These are phyloP conservation scores for Aspergillus pseudoglaucus DNA, from an alignment of 2,329 filamentous ascomycete species.

Conservation along the genomic window DNA sequence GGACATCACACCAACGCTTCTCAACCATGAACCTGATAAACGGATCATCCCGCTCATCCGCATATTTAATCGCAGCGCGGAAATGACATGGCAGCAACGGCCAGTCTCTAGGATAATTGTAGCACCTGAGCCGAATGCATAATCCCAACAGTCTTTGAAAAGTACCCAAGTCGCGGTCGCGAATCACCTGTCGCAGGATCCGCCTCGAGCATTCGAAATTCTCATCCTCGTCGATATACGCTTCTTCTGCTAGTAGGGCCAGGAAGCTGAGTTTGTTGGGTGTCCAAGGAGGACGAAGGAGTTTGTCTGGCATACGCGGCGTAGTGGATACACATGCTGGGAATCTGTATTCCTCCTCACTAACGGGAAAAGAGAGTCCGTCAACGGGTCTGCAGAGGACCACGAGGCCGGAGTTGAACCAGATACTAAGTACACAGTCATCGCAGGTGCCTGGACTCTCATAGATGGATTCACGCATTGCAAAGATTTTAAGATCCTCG, in stretches of 20 bases:
- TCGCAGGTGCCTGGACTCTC: neutral
- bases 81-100: conserved; percentile 28
- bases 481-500: too few relatives aligned
- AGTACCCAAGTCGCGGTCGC: conserved; percentile 26
- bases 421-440: conserved; percentile 28
- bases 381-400: conserved; percentile 24
- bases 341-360: conserved; percentile 30
- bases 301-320: conserved; percentile 31
- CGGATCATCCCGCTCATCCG: conserved; percentile 23
- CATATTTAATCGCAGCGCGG: conserved; percentile 23
- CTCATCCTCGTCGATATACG: conserved; percentile 33
- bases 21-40: conserved; percentile 28
- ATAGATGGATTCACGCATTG: too few relatives aligned
- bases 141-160: conserved; percentile 27
- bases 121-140: conserved; percentile 23
- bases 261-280: conserved; percentile 34
- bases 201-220: conserved; percentile 19
- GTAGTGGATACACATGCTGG: conserved; percentile 21
- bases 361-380: conserved; percentile 14
- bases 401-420: conserved; percentile 33
- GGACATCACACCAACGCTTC: conserved; percentile 28
- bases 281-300: conserved; percentile 35
- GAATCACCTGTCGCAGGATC: conserved; percentile 29
- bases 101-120: conserved; percentile 27
- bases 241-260: conserved; percentile 27